Evolutionary conservation across 2,329 filamentous ascomycete genomes (phyloP).

Genomic region (Penicillium thymicola): DNA sequence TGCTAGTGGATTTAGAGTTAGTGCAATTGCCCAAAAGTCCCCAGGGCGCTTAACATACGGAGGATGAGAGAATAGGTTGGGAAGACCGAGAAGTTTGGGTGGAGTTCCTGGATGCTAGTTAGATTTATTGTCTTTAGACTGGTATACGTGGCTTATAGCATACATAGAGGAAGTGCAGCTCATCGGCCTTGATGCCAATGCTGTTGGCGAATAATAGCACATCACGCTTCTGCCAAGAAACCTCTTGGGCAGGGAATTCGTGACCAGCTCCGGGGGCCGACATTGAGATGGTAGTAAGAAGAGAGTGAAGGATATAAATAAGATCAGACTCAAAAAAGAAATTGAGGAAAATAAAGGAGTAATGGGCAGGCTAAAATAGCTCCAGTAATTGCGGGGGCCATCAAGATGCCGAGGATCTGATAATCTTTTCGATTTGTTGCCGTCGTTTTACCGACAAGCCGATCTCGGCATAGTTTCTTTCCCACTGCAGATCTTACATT

Average conservation of each 20-base stretch:
- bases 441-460: constrained; percentile 15
- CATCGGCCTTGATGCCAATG: constrained; percentile 79
- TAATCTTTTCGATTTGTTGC: constrained; percentile 16
- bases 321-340: not conserved
- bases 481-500: not conserved
- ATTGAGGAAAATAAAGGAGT: constrained; percentile 6
- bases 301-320: not conserved
- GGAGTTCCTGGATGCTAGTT: constrained; percentile 63
- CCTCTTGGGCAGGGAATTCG: constrained; percentile 71
- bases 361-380: constrained; percentile 14
- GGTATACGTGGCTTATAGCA: constrained; percentile 24
- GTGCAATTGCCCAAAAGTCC: constrained; percentile 26
- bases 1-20: constrained; percentile 43
- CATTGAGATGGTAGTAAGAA: constrained; percentile 32
- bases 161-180: constrained; percentile 91
- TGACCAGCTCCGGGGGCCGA: constrained; percentile 63
- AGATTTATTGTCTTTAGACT: not conserved
- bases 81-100: constrained; percentile 82
- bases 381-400: constrained; percentile 19
- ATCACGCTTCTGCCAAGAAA: constrained; percentile 86
- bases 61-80: constrained; percentile 84
- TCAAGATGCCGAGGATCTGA: constrained; percentile 26
- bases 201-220: constrained; percentile 84
- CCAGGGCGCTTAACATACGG: constrained; percentile 48
- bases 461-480: constrained; percentile 5